Base-by-base conservation (phyloP, 306 rosid species). In the Acmispon strigosus region DNA sequence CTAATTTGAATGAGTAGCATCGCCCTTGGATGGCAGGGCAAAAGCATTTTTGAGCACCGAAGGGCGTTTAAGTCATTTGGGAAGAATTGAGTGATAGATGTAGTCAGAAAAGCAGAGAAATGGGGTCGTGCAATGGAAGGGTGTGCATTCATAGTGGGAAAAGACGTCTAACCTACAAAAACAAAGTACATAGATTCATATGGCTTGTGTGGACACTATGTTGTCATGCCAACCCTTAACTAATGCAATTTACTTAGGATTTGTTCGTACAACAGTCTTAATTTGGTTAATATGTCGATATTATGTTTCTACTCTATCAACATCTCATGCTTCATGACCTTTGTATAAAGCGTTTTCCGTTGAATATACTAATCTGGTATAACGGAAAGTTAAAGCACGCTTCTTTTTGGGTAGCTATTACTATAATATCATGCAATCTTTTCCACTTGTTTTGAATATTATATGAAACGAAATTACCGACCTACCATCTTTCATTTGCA, bases 221-320 rank as follows among this genome's bases (percentile, higher is more conserved):
- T 87, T 71, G 96, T 70, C 96, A 87, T 87, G 11, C 74, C 58
- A 78, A 70, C 4, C 55, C 19, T 22, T 56, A 39, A 13, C 2
- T 20, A 36, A 43, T 29, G 43, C 17, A 41, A 64, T 63, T 57
- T 7, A 43, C 32, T 57, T 53, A 51, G 1, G 32, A 69, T 56
- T 68, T 36, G 42, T 20, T 19, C 45, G 27, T 22, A 5, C 1
- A 15, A 8, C 15, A 16, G 27, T 43, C 52, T 54, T 36, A 3
- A 2, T 71, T 69, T 24, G 18, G 54, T 20, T 48, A 80, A 52
- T 16, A 82, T 84, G 96, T 83, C 80, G 86, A 84, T 76, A 86
- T 81, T 53, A 84, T 80, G 91, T 78, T 80, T 4, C 61, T 50
- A 36, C 58, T 42, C 8, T 48, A 69, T 19, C 69, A 76, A 48